Conservation (phyloP, 202 grass and related monocot species). For the Hordeum pubiflorum region DNA sequence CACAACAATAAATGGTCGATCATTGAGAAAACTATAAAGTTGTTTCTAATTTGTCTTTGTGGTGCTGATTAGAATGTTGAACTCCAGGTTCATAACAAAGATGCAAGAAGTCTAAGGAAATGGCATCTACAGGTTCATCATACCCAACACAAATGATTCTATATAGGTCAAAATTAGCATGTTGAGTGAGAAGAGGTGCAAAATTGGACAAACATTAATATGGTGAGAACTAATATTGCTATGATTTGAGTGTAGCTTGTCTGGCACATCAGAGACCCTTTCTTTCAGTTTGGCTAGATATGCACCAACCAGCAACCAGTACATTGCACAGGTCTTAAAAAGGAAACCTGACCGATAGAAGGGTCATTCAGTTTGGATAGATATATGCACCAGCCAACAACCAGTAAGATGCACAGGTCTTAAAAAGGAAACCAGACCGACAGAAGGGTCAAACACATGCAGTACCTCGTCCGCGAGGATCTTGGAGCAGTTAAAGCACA, state of each 20-base stretch:
- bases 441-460: not conserved
- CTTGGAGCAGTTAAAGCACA: constrained; percentile 98
- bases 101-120: too few species aligned
- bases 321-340: not conserved
- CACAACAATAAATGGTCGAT: not conserved
- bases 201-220: not conserved
- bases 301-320: not conserved
- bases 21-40: too few species aligned
- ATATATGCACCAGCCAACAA: constrained; percentile 2
- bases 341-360: not conserved
- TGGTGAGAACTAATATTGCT: not conserved
- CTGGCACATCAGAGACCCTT: not conserved
- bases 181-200: not conserved
- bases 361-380: too few species aligned
- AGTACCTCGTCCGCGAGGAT: constrained; percentile 86
- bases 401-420: not conserved
- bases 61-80: too few species aligned
- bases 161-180: not conserved
- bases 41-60: too few species aligned
- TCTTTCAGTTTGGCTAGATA: not conserved
- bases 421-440: not conserved
- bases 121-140: not conserved
- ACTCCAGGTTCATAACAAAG: too few species aligned
- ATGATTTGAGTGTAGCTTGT: not conserved
- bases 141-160: not conserved